Base-by-base conservation (phyloP, 371 early-diverging fungal species). In the Mortierella sp. region DNA sequence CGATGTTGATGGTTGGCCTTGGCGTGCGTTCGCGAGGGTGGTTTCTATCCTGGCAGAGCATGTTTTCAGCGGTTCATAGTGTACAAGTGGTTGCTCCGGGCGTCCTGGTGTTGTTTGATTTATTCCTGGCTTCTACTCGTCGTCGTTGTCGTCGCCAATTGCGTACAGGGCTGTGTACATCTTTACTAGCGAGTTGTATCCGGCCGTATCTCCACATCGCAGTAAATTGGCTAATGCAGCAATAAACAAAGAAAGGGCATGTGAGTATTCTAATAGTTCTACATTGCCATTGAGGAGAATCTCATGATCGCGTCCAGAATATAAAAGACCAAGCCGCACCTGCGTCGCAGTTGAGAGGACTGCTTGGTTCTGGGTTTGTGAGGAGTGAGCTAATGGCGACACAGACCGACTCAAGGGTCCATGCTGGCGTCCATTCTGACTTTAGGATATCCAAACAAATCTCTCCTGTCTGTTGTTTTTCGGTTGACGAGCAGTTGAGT, bases 331-430 rank as follows among this genome's bases (percentile, higher is more conserved):
- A 50, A 31, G 26, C 51, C 64, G 51, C 81, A 89, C 90, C 90
- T 71, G 97, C 98, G 87, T 98, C 98, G 85, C 97, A 96, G 86
- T 98, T 98, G 37, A 98, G 90, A 11, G 99, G 99, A 73, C 96
- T 95, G 82, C 91, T 91, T 48, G 96, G 96, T 79, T 95, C 96
- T 26, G 96, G 96, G 73, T 94, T 92, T 28, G 91, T 91, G 13
- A 96, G 84, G 53, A 96, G 88, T 48, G 94, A 89, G 34, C 92
- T 92, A 28, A 96, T 91, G 37, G 96, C 96, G 50, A 95, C 82
- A 40, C 94, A 88, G 0, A 94, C 91, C 5, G 95, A 93, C 74
- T 91, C 90, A 8, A 96, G 87, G 19, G 94, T 96, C 95, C 96
- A 96, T 28, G 95, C 95, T 6, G 96, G 96, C 53, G 95, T 93